Conservation (phyloP, 2,329 filamentous ascomycete species). For the Calonectria leucothoes region DNA sequence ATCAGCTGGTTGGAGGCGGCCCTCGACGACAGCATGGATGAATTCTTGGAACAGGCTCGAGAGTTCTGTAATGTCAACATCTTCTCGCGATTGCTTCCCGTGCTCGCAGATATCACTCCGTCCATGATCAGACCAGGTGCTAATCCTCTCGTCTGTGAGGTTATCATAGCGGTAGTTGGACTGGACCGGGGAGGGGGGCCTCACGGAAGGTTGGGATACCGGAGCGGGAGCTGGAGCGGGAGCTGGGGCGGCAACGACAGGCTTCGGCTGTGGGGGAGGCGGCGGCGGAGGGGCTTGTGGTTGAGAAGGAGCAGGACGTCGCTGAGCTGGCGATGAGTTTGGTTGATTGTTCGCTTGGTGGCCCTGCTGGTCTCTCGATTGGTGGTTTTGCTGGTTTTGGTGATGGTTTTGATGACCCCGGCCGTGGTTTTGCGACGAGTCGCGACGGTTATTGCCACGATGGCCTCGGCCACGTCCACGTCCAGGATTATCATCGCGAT, state of each 20-base stretch:
- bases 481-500: slow-evolving; percentile 62
- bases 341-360: slow-evolving; percentile 6
- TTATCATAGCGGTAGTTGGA: slow-evolving; percentile 78
- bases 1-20: slow-evolving; percentile 73
- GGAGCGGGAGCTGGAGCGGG: neutral
- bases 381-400: slow-evolving; percentile 20
- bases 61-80: slow-evolving; percentile 76
- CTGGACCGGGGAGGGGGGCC: slow-evolving; percentile 47
- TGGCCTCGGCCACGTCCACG: slow-evolving; percentile 60
- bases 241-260: neutral
- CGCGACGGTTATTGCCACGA: slow-evolving; percentile 63
- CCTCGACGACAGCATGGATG: slow-evolving; percentile 78
- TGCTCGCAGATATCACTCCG: slow-evolving; percentile 75
- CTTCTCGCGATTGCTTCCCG: slow-evolving; percentile 71
- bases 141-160: slow-evolving; percentile 76
- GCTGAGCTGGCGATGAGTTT: slow-evolving; percentile 37
- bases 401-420: slow-evolving; percentile 42
- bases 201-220: slow-evolving; percentile 34
- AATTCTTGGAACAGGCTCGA: slow-evolving; percentile 87
- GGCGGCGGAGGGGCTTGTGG: slow-evolving; percentile 35
- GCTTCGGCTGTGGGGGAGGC: slow-evolving; percentile 25
- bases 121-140: slow-evolving; percentile 75
- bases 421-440: slow-evolving; percentile 56
- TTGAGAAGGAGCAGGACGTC: slow-evolving; percentile 34
- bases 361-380: neutral